Conservation (phyloP, 2,329 filamentous ascomycete species). For the Coniochaeta ligniaria region DNA sequence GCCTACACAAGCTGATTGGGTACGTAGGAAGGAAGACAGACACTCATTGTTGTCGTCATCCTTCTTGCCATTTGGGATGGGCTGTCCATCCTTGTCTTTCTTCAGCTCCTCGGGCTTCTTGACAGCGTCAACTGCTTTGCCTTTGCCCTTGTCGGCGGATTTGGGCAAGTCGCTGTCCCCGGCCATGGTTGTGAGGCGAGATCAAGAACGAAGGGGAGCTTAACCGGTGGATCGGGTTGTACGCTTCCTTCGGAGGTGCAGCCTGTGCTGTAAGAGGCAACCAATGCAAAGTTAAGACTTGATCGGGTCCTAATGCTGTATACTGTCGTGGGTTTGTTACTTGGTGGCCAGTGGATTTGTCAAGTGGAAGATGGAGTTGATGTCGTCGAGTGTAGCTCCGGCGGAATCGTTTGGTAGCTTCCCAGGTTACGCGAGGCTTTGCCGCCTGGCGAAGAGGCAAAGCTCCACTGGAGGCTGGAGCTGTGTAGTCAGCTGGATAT, state of each 20-base stretch:
- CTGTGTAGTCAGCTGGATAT: background rate
- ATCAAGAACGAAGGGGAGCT: background rate
- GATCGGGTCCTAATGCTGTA: background rate
- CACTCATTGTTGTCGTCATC: constrained; percentile 57
- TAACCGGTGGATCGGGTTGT: background rate
- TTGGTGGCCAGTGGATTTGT: background rate
- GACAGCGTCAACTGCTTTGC: constrained; percentile 70
- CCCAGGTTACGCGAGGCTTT: constrained; percentile 27
- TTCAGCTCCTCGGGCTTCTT: constrained; percentile 52
- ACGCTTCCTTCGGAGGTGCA: background rate
- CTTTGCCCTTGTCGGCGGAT: constrained; percentile 90
- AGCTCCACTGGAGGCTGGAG: constrained; percentile 1
- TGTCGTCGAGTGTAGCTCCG: constrained; percentile 4
- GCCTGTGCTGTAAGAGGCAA: background rate
- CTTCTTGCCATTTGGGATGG: constrained; percentile 66
- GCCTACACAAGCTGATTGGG: background rate
- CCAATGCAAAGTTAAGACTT: background rate
- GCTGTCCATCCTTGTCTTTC: constrained; percentile 65
- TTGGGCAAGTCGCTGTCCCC: constrained; percentile 85
- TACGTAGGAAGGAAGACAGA: constrained; percentile 21
- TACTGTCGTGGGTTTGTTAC: background rate
- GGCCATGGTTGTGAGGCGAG: constrained; percentile 55
- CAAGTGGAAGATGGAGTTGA: constrained; percentile 1
- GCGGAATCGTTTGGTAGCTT: constrained; percentile 10
- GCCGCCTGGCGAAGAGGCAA: constrained; percentile 20